Evolutionary conservation across 139 green algal species (phyloP).

Genomic region (Spirogloea muscicola): DNA sequence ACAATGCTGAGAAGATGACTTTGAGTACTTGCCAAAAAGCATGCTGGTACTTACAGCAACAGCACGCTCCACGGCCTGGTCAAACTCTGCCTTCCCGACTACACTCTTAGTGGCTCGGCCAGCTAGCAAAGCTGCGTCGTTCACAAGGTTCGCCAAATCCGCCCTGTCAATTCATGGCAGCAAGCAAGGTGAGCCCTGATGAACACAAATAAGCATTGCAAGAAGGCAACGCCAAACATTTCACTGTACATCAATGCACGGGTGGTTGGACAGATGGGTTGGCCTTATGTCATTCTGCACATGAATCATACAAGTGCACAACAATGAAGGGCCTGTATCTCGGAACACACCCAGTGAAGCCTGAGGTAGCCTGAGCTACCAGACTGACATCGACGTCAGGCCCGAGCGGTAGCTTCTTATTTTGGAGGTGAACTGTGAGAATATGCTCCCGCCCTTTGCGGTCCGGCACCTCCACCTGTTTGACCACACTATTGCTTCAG

Average conservation of each 20-base stretch:
- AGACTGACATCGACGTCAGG: conserved; percentile 6
- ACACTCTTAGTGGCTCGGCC: conserved; percentile 54
- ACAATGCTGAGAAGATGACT: no score
- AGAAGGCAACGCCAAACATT: neutral
- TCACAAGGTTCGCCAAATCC: conserved; percentile 93
- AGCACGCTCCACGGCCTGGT: conserved; percentile 41
- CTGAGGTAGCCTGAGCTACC: conserved; percentile 18
- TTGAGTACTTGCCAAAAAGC: no score
- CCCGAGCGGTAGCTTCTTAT: conserved; percentile 24
- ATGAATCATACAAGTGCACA: neutral
- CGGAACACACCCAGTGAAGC: conserved; percentile 28
- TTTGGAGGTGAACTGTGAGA: conserved; percentile 25
- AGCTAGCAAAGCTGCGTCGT: conserved; percentile 83
- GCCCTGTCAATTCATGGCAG: conserved; percentile 65
- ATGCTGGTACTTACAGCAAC: conserved; percentile 31
- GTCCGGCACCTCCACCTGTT: conserved; percentile 41
- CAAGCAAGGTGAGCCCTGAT: neutral
- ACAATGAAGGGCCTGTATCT: neutral
- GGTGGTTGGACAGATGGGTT: neutral
- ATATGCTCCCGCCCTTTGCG: conserved; percentile 37
- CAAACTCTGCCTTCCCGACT: conserved; percentile 59
- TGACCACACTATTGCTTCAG: no score
- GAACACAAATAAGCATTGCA: neutral
- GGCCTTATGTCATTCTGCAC: neutral
- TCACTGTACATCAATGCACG: neutral